Evolutionary conservation across 2,329 filamentous ascomycete species (phyloP).

Genomic region (Pseudogymnoascus sp.): DNA sequence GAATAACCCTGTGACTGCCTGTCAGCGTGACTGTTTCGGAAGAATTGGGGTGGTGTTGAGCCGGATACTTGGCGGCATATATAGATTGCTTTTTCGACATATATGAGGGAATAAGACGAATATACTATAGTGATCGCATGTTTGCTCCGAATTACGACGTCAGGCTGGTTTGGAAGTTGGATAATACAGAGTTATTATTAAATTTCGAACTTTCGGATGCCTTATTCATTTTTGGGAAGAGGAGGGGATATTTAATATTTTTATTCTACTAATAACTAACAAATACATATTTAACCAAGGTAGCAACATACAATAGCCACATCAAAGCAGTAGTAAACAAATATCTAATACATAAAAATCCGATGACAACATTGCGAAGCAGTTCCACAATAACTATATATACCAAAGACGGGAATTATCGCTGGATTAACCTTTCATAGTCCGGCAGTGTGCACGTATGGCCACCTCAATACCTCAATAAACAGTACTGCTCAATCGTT

Average conservation of each 20-base stretch:
- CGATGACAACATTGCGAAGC: neutral
- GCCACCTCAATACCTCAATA: neutral
- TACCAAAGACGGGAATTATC: neutral
- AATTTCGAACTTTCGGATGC: neutral
- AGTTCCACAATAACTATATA: neutral
- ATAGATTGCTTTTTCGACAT: neutral
- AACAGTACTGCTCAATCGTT: neutral
- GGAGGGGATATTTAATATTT: neutral
- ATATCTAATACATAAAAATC: neutral
- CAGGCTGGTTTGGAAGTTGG: neutral
- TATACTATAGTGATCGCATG: neutral
- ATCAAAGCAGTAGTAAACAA: neutral
- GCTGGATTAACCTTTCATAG: neutral
- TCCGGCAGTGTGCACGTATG: neutral
- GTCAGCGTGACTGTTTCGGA: neutral
- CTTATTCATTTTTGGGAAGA: neutral
- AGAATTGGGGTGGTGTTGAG: neutral
- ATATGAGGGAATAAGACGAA: neutral
- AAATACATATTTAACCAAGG: neutral
- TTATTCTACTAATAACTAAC: neutral
- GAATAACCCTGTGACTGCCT: neutral
- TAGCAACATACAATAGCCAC: neutral
- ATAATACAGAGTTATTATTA: neutral
- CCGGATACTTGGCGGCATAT: constrained; percentile 1
- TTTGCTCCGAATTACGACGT: neutral